These are phyloP conservation scores for Spencermartinsiella europaea DNA, from an alignment of 805 yeast genomes.

Conservation along the genomic window DNA sequence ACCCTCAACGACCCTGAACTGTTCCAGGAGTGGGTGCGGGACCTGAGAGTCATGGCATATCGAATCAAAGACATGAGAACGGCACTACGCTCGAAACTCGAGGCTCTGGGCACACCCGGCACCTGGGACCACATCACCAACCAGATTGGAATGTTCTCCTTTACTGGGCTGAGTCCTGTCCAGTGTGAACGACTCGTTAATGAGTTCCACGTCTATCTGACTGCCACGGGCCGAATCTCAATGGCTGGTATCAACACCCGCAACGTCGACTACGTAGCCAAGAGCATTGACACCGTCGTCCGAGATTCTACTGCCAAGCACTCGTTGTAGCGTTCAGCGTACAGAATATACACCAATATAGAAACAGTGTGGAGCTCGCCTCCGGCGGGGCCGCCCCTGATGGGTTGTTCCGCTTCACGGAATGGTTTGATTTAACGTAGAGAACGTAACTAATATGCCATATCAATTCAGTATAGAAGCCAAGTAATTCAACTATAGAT, in stretches of 20 bases:
- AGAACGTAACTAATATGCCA: too few relatives aligned
- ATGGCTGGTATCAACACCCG: conserved; percentile 86
- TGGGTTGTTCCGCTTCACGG: too few relatives aligned
- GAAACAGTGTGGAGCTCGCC: too few relatives aligned
- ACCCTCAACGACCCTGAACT: conserved; percentile 66
- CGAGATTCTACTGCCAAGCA: not conserved
- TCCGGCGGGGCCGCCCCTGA: too few relatives aligned
- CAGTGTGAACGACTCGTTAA: conserved; percentile 74
- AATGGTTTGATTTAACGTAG: too few relatives aligned
- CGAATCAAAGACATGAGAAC: conserved; percentile 79
- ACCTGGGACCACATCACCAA: conserved; percentile 84
- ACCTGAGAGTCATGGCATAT: conserved; percentile 79
- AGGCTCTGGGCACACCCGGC: conserved; percentile 72
- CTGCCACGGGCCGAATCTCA: conserved; percentile 81
- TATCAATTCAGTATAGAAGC: too few relatives aligned
- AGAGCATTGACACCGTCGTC: conserved; percentile 69
- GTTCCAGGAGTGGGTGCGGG: conserved; percentile 74
- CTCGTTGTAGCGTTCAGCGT: too few relatives aligned
- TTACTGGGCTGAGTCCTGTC: conserved; percentile 74
- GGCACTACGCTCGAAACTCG: conserved; percentile 55
- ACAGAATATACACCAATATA: too few relatives aligned
- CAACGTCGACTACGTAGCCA: conserved; percentile 74
- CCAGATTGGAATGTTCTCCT: conserved; percentile 97
- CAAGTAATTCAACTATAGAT: too few relatives aligned
- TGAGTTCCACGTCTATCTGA: conserved; percentile 77